A percentile compares a stretch with the other conserved stretches of the same genome.
Conservation (phyloP, 148 eudicot species). For the Arbutus unedo region DNA sequence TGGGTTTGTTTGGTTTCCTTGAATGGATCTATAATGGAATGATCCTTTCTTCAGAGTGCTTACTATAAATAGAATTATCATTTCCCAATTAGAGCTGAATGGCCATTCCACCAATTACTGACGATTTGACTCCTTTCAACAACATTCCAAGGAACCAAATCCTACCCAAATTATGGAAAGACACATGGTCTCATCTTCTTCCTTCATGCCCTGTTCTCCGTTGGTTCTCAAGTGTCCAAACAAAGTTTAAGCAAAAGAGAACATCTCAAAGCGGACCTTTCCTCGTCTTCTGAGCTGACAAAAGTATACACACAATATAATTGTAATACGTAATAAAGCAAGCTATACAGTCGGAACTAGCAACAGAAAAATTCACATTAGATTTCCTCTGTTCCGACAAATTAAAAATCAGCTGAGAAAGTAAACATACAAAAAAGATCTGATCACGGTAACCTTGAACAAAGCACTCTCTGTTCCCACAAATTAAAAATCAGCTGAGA, state of each 20-base stretch:
- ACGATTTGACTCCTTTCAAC: too few species aligned
- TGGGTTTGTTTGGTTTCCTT: background rate
- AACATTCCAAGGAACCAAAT: background rate
- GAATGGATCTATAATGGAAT: background rate
- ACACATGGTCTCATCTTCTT: background rate
- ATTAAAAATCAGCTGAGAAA: background rate
- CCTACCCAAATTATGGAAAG: background rate
- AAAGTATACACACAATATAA: background rate
- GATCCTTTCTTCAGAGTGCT: background rate
- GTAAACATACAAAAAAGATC: background rate
- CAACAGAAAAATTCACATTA: too few species aligned
- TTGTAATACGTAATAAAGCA: background rate
- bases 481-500: too few species aligned
- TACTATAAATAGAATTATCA: too few species aligned
- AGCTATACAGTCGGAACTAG: background rate
- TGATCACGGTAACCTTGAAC: too few species aligned
- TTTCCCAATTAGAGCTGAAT: background rate
- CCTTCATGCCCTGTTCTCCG: background rate
- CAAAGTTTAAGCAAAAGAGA: background rate
- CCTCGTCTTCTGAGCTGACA: background rate
- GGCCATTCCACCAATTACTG: background rate
- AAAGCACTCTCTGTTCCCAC: too few species aligned
- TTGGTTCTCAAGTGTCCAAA: slow-evolving; percentile 10
- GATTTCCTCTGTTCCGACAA: too few species aligned
- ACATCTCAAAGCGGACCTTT: background rate